Percentiles rank a stretch among this genome's conserved stretches.
Conservation (phyloP, 108 stramenopile genomes). For the Nannochloropsis oceanica region DNA sequence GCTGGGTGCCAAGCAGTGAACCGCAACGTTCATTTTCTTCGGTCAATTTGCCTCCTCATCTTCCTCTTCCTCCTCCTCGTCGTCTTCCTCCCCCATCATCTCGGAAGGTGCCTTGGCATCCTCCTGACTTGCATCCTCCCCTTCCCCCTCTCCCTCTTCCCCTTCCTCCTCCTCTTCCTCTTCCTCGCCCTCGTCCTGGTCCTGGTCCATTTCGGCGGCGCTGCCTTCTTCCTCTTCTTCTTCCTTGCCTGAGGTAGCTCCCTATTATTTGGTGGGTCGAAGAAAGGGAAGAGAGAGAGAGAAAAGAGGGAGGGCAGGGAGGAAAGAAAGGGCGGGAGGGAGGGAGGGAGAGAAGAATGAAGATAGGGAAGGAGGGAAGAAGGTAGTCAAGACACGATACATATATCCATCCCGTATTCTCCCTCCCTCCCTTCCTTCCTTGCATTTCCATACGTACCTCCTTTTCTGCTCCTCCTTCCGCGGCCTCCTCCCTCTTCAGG, state of each 20-base stretch:
- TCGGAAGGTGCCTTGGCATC: background rate
- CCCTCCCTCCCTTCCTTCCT: background rate
- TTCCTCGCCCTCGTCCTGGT: background rate
- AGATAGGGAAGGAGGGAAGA: too few species aligned
- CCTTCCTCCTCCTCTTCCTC: background rate
- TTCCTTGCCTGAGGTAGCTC: too few species aligned
- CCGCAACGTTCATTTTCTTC: too few species aligned
- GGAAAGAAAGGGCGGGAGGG: too few species aligned
- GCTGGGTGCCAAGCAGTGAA: too few species aligned
- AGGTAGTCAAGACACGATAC: too few species aligned
- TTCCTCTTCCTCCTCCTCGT: slow-evolving; percentile 13
- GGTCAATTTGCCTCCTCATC: too few species aligned
- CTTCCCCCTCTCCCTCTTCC: background rate
- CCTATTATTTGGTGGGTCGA: too few species aligned
- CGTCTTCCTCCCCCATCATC: background rate
- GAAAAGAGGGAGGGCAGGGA: too few species aligned
- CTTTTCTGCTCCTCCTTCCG: background rate
- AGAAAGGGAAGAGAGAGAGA: too few species aligned
- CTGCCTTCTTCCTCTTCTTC: slow-evolving; percentile 3
- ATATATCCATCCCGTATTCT: background rate
- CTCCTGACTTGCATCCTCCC: background rate
- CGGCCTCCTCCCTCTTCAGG: background rate
- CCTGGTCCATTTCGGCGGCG: background rate
- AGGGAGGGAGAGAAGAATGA: too few species aligned
- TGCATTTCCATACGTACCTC: background rate